A percentile compares a stretch with the other conserved stretches of the same genome.
Evolutionary conservation across 75 land plant species (phyloP).

Genomic region (Cupressus sempervirens): DNA sequence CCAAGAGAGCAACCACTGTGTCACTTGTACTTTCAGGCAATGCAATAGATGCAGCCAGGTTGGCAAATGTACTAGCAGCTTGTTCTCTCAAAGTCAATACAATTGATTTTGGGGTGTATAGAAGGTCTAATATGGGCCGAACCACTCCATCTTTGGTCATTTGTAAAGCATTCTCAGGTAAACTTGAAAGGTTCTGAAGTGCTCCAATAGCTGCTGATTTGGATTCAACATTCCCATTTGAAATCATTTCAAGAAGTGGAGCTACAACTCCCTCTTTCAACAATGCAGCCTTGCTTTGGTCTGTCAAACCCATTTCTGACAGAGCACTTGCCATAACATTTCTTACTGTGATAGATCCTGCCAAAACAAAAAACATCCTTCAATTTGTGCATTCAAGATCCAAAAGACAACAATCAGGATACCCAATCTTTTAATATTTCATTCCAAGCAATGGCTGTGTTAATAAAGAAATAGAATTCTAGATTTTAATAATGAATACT

Average conservation of each 20-base stretch:
- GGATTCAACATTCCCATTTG: constrained; percentile 32
- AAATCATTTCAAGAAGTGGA: constrained; percentile 55
- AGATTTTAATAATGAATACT: not conserved
- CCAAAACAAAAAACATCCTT: not conserved
- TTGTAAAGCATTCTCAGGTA: constrained; percentile 43
- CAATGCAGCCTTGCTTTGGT: constrained; percentile 46
- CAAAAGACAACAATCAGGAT: not conserved
- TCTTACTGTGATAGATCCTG: constrained; percentile 58
- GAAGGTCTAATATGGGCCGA: constrained; percentile 43
- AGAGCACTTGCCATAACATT: constrained; percentile 58
- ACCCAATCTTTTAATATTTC: not conserved
- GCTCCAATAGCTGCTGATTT: constrained; percentile 51
- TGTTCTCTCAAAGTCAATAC: constrained; percentile 42
- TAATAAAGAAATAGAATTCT: not conserved
- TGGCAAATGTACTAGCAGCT: constrained; percentile 53
- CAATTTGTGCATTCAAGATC: not conserved
- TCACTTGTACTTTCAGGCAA: constrained; percentile 18
- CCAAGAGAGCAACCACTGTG: constrained; percentile 26
- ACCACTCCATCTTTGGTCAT: constrained; percentile 54
- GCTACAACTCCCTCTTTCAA: constrained; percentile 46
- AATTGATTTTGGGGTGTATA: constrained; percentile 32
- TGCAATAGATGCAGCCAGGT: constrained; percentile 38
- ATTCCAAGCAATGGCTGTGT: not conserved
- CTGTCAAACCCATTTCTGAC: constrained; percentile 59
- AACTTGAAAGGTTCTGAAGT: constrained; percentile 52